Base-by-base conservation (phyloP, 305 asterid species). In the Coffea humblotiana region DNA sequence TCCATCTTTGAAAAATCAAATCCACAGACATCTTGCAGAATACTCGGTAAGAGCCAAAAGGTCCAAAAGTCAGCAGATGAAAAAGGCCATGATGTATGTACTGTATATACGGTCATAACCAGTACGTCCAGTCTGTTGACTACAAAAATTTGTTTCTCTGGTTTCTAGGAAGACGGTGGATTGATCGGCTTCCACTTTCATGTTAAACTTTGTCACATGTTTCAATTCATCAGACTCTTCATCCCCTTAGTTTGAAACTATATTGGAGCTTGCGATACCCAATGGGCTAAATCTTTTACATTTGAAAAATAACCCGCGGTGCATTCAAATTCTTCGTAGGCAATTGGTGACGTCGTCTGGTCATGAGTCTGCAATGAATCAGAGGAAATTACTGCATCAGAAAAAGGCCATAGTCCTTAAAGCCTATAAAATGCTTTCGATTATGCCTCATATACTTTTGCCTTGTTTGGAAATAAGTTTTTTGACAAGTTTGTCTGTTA, bases 321-420 rank as follows among this genome's bases (percentile, higher is more conserved):
- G 69, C 86, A 82, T 75, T 74, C 83, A 70, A 76, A 71, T 67
- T 86, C 86, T 75, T 80, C 76, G 47, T 82, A 70, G 48, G 79
- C 52, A 66, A 77, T 82, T 48, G 83, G 83, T 13, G 82, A 68
- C 54, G 75, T 72, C 13, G 66, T 81, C 86, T 79, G 88, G 29
- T 87, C 85, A 72, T 73, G 69, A 74, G 82, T 88, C 94, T 90
- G 92, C 91, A 78, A 56, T 71, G 47, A 77, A 67, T 10, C 25
- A 78, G 76, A 75, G 60, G 61, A 45, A 65, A 66, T 69, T 35
- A 51, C 37, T 70, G 35, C 56, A 47, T 83, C 79, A 86, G 79
- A 54, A 77, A 75, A 77, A 2, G 0, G 18, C 60, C 27, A 13
- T 1, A 61, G 13, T 37, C 64, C 64, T 58, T 19, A 19, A 21